phyloP scores from a whole-genome alignment of 176 grass and related monocot genomes.

The Panicum miliaceum region DNA sequence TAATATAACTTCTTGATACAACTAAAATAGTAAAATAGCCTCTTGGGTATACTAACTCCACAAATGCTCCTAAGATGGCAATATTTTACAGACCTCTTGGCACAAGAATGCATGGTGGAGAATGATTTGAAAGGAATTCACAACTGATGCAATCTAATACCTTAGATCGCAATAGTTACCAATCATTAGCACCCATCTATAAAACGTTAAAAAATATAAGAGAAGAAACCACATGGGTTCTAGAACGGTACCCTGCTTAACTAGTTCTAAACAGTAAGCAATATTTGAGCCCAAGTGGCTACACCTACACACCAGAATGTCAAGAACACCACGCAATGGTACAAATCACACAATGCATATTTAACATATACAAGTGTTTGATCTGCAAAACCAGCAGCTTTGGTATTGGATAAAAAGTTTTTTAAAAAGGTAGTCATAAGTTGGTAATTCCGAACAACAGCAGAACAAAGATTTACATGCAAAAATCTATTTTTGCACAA shows the following conservation, averaged over 20 bases:
- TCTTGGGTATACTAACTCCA: not conserved
- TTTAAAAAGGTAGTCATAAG: not conserved
- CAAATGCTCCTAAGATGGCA: slow-evolving; percentile 14
- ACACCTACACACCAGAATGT: not conserved
- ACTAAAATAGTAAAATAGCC: slow-evolving; percentile 24
- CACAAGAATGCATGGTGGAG: not conserved
- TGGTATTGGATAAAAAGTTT: not conserved
- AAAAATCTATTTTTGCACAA: not conserved
- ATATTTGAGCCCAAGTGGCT: not conserved
- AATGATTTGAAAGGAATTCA: slow-evolving; percentile 6
- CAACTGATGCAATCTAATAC: slow-evolving; percentile 24
- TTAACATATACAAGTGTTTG: slow-evolving; percentile 14
- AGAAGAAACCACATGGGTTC: not conserved
- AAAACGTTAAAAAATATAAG: not conserved
- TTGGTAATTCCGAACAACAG: not conserved
- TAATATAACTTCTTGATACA: slow-evolving; percentile 30
- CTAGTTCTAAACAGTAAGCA: slow-evolving; percentile 8
- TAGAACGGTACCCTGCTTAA: not conserved
- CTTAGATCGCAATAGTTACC: slow-evolving; percentile 17
- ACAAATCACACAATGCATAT: slow-evolving; percentile 18
- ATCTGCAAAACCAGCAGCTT: slow-evolving; percentile 10
- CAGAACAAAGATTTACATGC: not conserved
- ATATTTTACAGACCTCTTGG: not conserved
- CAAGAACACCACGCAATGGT: not conserved
- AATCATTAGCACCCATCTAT: slow-evolving; percentile 29